Conservation (phyloP, 2,329 filamentous ascomycete species). For the Cladosporium sp. region DNA sequence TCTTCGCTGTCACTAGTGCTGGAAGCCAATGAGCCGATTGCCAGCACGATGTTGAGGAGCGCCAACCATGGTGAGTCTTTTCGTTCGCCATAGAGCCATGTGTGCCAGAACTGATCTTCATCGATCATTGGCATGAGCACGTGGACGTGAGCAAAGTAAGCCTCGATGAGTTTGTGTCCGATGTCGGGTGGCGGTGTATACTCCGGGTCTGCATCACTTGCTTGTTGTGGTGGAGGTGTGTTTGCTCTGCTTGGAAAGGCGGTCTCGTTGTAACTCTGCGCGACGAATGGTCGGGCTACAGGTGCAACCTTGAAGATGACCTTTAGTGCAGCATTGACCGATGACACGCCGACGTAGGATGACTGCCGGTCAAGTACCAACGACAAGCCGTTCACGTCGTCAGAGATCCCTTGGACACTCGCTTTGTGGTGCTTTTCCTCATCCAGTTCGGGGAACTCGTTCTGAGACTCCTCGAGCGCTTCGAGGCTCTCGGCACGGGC, state of each 20-base stretch:
- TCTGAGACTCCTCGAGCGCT: constrained; percentile 64
- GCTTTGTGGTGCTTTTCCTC: constrained; percentile 52
- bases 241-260: constrained; percentile 30
- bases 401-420: constrained; percentile 44
- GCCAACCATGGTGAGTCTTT: constrained; percentile 35
- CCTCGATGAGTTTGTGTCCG: constrained; percentile 32
- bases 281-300: constrained; percentile 29
- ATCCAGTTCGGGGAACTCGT: constrained; percentile 57
- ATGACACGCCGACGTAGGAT: constrained; percentile 36
- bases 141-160: constrained; percentile 36
- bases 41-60: constrained; percentile 36
- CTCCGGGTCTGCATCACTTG: constrained; percentile 24
- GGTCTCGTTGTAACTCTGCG: constrained; percentile 30
- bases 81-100: constrained; percentile 33
- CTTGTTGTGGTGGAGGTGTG: constrained; percentile 26
- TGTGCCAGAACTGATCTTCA: constrained; percentile 35
- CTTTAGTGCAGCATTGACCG: constrained; percentile 36
- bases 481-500: constrained; percentile 56
- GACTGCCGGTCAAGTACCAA: constrained; percentile 34
- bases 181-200: constrained; percentile 32
- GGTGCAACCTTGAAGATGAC: constrained; percentile 36
- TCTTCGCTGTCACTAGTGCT: constrained; percentile 31
- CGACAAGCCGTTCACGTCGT: constrained; percentile 37
- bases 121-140: constrained; percentile 38
- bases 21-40: constrained; percentile 32